Evolutionary conservation across 1,139 yeast genomes (phyloP), one percentile per base, ranked within the genome.

Genomic region (Pichia sp.): DNA sequence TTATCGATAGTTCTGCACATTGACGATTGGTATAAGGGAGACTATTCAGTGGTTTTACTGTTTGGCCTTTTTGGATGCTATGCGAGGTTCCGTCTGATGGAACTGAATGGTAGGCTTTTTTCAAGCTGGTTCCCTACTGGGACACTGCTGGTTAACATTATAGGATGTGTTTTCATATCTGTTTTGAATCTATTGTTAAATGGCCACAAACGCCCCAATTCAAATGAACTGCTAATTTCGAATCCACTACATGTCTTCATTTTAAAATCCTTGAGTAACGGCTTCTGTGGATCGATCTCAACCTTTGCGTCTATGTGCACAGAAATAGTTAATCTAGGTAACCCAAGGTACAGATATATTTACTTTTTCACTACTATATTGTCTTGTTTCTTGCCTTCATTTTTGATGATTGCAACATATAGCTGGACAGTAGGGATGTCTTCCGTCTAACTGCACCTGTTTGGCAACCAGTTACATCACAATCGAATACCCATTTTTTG

Each of bases 271-370:
- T 58, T 85, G 1, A 71, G 66, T 11, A 76, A 76, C 53, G 95
- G 95, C 0, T 81, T 79, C 49, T 81, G 92, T 58, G 95, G 94
- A 0, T 71, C 79, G 3, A 62, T 85, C 39, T 79, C 90, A 36
- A 87, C 95, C 0, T 76, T 85, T 29, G 79, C 87, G 46, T 82
- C 95, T 0, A 80, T 86, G 55, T 73, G 83, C 4, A 76, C 73
- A 29, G 95, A 87, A 58, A 60, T 85, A 38, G 67, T 67, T 49
- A 66, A 65, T 0, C 55, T 80, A 23, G 39, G 36, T 6, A 35
- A 16, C 16, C 43, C 43, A 16, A 26, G 29, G 7, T 36, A 40
- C 29, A 40, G 43, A 23, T 40, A 40, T 35, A 40, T 28, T 11
- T 39, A 39, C 28, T 39, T 39, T 27, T 10, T 28, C 7, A 5